Percentiles rank a stretch among this genome's conserved stretches.
These are phyloP conservation scores for Fusarium graminum DNA, from an alignment of 2,329 filamentous ascomycete genomes.

Conservation along the genomic window DNA sequence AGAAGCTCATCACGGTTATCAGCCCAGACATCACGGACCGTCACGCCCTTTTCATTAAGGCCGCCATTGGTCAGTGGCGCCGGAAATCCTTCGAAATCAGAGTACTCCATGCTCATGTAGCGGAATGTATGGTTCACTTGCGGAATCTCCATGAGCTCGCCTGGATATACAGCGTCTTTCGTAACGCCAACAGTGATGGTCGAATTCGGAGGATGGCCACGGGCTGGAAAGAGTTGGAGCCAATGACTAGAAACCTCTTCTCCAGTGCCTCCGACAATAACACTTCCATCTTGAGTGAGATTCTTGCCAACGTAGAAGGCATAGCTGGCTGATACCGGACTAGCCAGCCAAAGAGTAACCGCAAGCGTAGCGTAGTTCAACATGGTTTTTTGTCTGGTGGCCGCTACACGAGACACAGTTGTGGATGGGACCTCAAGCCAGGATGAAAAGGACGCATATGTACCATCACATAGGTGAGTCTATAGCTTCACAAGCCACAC, in stretches of 20 bases:
- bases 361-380: conserved; percentile 18
- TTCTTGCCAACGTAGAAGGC: conserved; percentile 62
- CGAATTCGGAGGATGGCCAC: conserved; percentile 56
- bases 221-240: conserved; percentile 60
- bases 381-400: conserved; percentile 8
- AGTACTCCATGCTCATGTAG: conserved; percentile 46
- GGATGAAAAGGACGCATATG: conserved; percentile 14
- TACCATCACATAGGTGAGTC: background rate
- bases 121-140: conserved; percentile 44
- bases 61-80: conserved; percentile 43
- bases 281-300: conserved; percentile 58
- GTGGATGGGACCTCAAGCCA: background rate
- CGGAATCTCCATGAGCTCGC: conserved; percentile 43
- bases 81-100: conserved; percentile 45
- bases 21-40: conserved; percentile 45
- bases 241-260: conserved; percentile 63
- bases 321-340: conserved; percentile 53
- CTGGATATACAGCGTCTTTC: conserved; percentile 36
- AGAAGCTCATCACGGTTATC: conserved; percentile 44
- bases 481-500: conserved; percentile 29
- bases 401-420: background rate
- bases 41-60: conserved; percentile 43
- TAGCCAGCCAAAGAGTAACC: conserved; percentile 29
- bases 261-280: conserved; percentile 61
- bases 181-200: conserved; percentile 52